Percentiles rank a stretch among this genome's conserved stretches.
These are phyloP conservation scores for Cucumis cinereus DNA, from an alignment of 306 rosid genomes.

Conservation along the genomic window DNA sequence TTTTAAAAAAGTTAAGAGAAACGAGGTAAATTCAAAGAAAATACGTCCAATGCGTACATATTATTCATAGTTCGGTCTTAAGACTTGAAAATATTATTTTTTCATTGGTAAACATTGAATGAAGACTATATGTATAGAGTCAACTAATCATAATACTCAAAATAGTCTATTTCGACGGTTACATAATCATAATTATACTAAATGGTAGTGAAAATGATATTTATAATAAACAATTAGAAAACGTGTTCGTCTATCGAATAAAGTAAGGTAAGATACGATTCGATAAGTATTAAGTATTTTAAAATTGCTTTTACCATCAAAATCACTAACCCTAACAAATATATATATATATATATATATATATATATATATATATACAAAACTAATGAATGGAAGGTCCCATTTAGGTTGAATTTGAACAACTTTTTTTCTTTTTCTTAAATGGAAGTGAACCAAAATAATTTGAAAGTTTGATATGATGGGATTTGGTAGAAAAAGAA, in stretches of 20 bases:
- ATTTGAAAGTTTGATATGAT: neutral
- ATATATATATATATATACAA: neutral
- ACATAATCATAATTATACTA: neutral
- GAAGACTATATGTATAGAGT: neutral
- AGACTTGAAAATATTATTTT: neutral
- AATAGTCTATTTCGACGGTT: neutral
- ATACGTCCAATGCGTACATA: no score
- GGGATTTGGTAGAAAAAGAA: constrained; percentile 1
- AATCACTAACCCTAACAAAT: neutral
- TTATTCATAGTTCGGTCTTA: neutral
- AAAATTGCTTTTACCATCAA: neutral
- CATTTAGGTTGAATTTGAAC: neutral
- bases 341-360: no score
- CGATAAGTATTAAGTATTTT: neutral
- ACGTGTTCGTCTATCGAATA: neutral
- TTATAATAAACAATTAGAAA: neutral
- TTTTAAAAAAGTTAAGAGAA: no score
- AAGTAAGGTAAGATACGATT: neutral
- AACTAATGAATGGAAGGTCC: neutral
- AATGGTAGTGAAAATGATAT: neutral
- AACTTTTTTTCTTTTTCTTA: neutral
- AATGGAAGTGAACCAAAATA: neutral
- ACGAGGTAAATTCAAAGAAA: no score
- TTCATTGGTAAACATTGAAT: neutral
- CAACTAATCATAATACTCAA: neutral